These are phyloP conservation scores for Cicer chorassanicum DNA, from an alignment of 306 rosid species.

Conservation along the genomic window DNA sequence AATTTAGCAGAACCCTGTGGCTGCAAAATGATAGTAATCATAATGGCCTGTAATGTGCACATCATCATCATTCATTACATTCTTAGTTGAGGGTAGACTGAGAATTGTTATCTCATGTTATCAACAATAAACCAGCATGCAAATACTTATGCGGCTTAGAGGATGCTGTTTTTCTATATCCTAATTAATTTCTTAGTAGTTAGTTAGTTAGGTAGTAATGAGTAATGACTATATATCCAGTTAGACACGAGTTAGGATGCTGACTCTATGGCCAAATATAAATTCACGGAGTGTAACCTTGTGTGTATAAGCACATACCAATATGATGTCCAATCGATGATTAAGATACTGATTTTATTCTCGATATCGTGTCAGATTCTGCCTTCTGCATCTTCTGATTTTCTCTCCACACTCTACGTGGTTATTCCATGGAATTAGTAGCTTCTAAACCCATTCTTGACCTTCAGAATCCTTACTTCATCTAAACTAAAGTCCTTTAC, in stretches of 20 bases:
- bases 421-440: not conserved
- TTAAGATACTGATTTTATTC: no score
- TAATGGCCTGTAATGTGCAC: constrained; percentile 1
- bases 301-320: not conserved
- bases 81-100: not conserved
- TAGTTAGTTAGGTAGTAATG: not conserved
- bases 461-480: not conserved
- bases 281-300: not conserved
- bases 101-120: constrained; percentile 4
- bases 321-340: not conserved
- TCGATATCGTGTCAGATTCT: not conserved
- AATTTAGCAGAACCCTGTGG: not conserved
- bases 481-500: not conserved
- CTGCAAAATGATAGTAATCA: constrained; percentile 2
- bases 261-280: not conserved
- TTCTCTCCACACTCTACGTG: not conserved
- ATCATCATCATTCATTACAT: not conserved
- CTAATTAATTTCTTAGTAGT: not conserved
- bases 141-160: constrained; percentile 3
- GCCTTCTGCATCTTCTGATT: not conserved
- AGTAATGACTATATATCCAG: not conserved
- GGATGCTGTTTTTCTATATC: not conserved
- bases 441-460: not conserved
- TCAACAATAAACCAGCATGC: not conserved
- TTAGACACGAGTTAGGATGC: not conserved